phyloP scores from a whole-genome alignment of 1,284 basidiomycete genomes.

The Pholiota adiposa region DNA sequence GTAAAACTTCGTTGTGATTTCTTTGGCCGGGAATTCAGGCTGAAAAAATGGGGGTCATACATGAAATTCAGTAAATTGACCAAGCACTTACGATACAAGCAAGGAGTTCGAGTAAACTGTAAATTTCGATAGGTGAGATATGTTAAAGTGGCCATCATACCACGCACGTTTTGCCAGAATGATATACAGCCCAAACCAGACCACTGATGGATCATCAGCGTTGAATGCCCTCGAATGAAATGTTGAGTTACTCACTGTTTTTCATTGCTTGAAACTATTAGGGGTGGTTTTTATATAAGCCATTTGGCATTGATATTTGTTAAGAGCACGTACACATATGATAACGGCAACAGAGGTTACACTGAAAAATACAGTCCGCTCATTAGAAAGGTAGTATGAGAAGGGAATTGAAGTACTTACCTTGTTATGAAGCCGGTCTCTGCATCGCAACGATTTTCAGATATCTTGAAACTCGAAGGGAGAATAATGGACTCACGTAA shows the following conservation, averaged over 20 bases:
- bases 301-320: too few species aligned
- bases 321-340: slow-evolving; percentile 18
- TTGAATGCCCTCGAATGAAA: not conserved
- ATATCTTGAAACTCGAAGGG: not conserved
- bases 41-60: not conserved
- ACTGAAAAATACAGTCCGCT: not conserved
- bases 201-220: slow-evolving; percentile 5
- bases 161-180: slow-evolving; percentile 18
- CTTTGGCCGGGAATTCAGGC: not conserved
- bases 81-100: slow-evolving; percentile 15
- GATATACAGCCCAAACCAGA: slow-evolving; percentile 21
- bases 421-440: slow-evolving; percentile 21
- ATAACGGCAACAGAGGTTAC: slow-evolving; percentile 19
- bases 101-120: slow-evolving; percentile 17
- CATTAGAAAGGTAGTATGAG: not conserved
- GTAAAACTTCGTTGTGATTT: not conserved
- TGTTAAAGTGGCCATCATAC: not conserved
- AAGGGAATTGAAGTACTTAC: not conserved
- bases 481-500: slow-evolving; percentile 3
- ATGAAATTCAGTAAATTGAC: too few species aligned
- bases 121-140: not conserved
- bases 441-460: not conserved
- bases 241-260: not conserved
- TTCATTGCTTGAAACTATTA: slow-evolving; percentile 11
- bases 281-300: too few species aligned